These are phyloP conservation scores for Mortierella sp. DNA, from an alignment of 371 early-diverging fungal genomes.

Conservation along the genomic window DNA sequence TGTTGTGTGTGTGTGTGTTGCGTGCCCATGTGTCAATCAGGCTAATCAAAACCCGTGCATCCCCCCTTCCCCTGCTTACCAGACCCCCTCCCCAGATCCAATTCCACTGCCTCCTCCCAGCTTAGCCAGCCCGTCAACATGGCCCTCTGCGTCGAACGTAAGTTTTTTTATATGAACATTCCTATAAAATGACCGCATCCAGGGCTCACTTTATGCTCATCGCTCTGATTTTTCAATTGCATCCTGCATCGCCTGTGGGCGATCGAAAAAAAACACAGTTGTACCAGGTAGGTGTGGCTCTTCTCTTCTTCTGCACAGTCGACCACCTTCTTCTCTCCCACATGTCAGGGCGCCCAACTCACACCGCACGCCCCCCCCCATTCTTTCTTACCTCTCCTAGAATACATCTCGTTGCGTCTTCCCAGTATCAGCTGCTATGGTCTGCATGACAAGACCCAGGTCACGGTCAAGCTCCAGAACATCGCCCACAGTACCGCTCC, in stretches of 20 bases:
- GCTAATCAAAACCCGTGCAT: too few species aligned
- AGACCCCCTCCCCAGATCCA: neutral
- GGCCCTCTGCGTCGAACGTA: constrained; percentile 33
- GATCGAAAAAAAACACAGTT: constrained; percentile 8
- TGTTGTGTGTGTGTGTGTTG: too few species aligned
- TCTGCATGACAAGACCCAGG: constrained; percentile 45
- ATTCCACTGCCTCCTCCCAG: neutral
- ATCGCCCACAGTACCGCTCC: constrained; percentile 30
- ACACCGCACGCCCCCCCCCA: neutral
- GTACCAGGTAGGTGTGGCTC: constrained; percentile 14
- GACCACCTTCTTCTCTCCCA: too few species aligned
- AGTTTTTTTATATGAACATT: neutral
- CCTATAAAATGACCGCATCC: too few species aligned
- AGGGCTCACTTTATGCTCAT: too few species aligned
- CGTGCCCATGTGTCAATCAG: too few species aligned
- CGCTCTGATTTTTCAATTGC: too few species aligned
- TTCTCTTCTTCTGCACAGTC: too few species aligned
- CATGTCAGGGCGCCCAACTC: neutral
- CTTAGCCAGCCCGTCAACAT: constrained; percentile 27
- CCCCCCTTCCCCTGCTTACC: too few species aligned
- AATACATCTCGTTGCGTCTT: constrained; percentile 36
- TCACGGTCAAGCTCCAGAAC: constrained; percentile 44
- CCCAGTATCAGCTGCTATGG: constrained; percentile 40
- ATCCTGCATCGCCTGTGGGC: too few species aligned
- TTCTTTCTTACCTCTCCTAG: constrained; percentile 2